Conservation (phyloP, 331 rosid species). For the Dryas integrifolia region DNA sequence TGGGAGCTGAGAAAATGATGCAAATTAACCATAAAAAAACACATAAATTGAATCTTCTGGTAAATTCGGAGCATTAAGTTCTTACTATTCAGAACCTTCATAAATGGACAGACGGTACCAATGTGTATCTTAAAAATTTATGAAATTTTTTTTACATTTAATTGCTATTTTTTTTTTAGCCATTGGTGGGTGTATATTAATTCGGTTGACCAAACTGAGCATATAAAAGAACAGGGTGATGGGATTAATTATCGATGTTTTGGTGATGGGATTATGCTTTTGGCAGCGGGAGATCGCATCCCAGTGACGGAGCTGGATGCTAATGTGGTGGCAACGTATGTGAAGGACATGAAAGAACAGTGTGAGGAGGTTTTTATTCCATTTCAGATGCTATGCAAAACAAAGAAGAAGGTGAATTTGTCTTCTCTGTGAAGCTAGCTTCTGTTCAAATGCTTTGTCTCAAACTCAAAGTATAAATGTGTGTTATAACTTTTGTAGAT, state of each 20-base stretch:
- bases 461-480: neutral
- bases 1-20: too few species aligned
- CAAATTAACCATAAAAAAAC: too few species aligned
- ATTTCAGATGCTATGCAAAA: constrained; percentile 54
- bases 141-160: neutral
- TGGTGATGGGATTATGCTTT: constrained; percentile 23
- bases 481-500: constrained; percentile 41
- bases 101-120: too few species aligned
- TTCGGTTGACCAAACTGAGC: neutral
- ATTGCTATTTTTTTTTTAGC: neutral
- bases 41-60: too few species aligned
- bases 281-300: constrained; percentile 64
- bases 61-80: too few species aligned
- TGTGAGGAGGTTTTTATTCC: constrained; percentile 64
- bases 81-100: too few species aligned
- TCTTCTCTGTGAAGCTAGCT: constrained; percentile 11
- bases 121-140: too few species aligned
- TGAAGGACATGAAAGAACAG: constrained; percentile 54
- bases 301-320: constrained; percentile 58
- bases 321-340: constrained; percentile 49
- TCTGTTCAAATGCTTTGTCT: neutral
- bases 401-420: constrained; percentile 43
- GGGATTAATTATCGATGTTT: constrained; percentile 3
- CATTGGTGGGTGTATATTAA: neutral
- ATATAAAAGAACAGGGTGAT: too few species aligned